Conservation (phyloP, 441 rosid species). For the Adansonia gregorii region DNA sequence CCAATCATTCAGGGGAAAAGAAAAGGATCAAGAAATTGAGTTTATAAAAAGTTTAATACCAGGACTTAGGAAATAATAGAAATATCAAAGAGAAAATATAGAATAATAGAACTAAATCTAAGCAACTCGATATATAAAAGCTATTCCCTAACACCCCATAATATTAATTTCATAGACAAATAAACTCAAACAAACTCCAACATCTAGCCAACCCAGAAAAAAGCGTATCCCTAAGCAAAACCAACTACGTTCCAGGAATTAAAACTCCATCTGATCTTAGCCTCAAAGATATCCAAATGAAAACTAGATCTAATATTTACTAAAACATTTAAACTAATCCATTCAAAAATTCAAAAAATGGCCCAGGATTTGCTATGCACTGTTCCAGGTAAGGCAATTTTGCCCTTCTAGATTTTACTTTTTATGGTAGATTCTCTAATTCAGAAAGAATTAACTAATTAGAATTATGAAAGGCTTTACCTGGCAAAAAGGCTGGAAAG, state of each 20-base stretch:
- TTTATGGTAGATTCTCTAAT: neutral
- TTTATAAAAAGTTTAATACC: neutral
- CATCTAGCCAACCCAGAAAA: neutral
- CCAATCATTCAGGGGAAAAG: constrained; percentile 26
- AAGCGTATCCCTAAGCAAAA: neutral
- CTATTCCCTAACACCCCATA: neutral
- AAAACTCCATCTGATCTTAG: neutral
- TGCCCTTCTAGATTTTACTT: constrained; percentile 16
- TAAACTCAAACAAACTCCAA: constrained; percentile 11
- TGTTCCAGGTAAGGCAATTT: constrained; percentile 12
- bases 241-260: neutral
- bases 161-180: neutral
- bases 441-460: too few species aligned
- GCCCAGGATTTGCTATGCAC: neutral
- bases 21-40: constrained; percentile 14
- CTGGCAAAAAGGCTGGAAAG: constrained; percentile 85
- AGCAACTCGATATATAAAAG: neutral
- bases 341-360: neutral
- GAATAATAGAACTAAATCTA: constrained; percentile 4
- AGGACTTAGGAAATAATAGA: constrained; percentile 10
- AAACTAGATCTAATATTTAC: neutral
- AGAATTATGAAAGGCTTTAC: constrained; percentile 40
- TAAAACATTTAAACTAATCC: neutral
- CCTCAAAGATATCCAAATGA: neutral
- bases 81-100: neutral